Evolutionary conservation across 148 eudicot species (phyloP), one percentile per base, ranked within the genome.

Genomic region (Rheum nobile): DNA sequence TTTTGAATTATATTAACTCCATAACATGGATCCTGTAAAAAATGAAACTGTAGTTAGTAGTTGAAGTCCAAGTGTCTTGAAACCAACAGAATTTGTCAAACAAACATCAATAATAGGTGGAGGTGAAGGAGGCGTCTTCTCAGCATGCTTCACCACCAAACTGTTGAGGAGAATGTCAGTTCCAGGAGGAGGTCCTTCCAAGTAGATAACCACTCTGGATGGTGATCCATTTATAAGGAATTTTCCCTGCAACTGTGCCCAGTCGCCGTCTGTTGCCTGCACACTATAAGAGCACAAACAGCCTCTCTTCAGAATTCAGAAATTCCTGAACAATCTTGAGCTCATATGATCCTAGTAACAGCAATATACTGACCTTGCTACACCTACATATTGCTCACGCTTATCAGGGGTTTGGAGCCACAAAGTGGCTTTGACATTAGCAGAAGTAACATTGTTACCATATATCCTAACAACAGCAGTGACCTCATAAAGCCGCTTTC

Each of bases 151-250:
- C 32, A 95, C 81, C 5, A 85, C 81, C 8, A 91, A 73, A 80
- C 84, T 85, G 75, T 95, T 84, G 6, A 95, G 82, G 12, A 95
- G 97, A 73, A 95, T 95, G 77, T 95, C 97, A 16, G 91, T 90
- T 44, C 99, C 96, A 6, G 91, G 78, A 76, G 97, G 88, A 29
- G 99, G 99, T 67, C 99, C 99, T 88, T 95, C 97, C 52, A 95
- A 80, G 80, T 79, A 95, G 52, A 95, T 70, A 14, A 91, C 85
- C 3, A 85, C 93, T 54, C 78, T 87, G 32, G 92, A 85, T 0
- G 96, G 97, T 21, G 87, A 74, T 22, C 89, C 87, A 75, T 95
- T 91, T 31, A 95, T 55, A 55, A 95, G 86, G 88, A 91, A 90
- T 73, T 88, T 91, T 13, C 97, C 99, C 43, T 88, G 93, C 67